Base-by-base conservation (phyloP, 495 filamentous ascomycete species). In the Cercophora sp. region DNA sequence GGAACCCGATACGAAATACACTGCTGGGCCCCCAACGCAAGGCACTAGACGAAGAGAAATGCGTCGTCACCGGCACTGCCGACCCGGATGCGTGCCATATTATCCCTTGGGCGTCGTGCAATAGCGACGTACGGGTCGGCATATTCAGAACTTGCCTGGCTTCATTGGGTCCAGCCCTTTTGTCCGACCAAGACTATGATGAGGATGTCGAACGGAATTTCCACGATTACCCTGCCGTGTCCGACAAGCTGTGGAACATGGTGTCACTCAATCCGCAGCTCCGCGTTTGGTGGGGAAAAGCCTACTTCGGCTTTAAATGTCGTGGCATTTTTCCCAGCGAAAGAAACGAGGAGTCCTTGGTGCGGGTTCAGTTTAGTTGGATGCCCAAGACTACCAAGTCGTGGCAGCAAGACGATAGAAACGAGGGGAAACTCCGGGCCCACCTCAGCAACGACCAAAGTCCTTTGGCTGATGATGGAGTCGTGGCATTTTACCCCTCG, bases 31-130 rank as follows among this genome's bases (percentile, higher is more conserved):
- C 29, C 8, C 29, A 25, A 4, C 40, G 40, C 40, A 43, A 43
- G 15, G 11, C 8, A 1, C 15, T 43, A 13, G 40, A 43, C 40
- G 25, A 43, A 5, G 22, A 18, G 19, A 19, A 18, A 43, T 43
- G 40, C 15, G 19, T 43, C 1, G 19, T 43, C 40, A 18, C 25
- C 19, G 40, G 40, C 19, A 43, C 40, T 8, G 19, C 40, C 18
- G 40, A 43, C 22, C 40, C 40, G 9, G 11, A 43, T 6, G 40
- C 40, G 15, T 43, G 40, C 19, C 40, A 43, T 13, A 43, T 43
- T 15, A 43, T 43, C 19, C 40, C 40, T 8, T 43, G 6, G 8
- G 2, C 40, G 5, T 43, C 40, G 2, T 43, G 40, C 18, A 43
- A 25, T 13, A 43, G 16, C 40, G 1, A 1, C 6, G 18, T 16